Conservation (phyloP, 306 rosid genomes). For the Crotalaria pallida region DNA sequence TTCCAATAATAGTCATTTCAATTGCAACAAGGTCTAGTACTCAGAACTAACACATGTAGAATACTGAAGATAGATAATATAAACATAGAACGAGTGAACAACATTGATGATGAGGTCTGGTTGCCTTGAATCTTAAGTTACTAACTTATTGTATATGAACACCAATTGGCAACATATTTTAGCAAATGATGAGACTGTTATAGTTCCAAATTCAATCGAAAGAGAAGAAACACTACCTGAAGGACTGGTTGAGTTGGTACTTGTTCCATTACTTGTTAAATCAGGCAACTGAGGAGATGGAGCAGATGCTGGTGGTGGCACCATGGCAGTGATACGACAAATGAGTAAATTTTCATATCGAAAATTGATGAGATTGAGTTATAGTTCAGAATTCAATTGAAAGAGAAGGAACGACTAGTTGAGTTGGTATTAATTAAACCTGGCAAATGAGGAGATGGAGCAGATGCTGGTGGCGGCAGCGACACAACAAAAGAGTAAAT, state of each 20-base stretch:
- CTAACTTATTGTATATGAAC: not conserved
- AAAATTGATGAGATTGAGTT: conserved; percentile 1
- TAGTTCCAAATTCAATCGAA: not conserved
- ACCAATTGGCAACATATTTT: not conserved
- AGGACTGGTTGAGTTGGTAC: not conserved
- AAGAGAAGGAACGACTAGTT: not conserved
- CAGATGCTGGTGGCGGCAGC: not conserved
- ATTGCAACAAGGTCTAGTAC: not conserved
- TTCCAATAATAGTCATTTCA: not conserved
- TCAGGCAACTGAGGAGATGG: conserved; percentile 6
- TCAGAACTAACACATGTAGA: not conserved
- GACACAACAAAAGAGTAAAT: not conserved
- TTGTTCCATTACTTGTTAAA: not conserved
- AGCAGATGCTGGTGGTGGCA: not conserved
- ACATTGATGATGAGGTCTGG: not conserved
- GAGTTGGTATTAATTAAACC: not conserved
- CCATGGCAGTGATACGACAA: conserved; percentile 7
- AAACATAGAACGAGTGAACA: not conserved
- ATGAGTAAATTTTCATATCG: conserved; percentile 10
- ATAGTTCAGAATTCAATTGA: not conserved
- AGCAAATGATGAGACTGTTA: not conserved
- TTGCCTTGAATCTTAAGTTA: not conserved
- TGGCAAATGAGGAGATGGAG: conserved; percentile 6
- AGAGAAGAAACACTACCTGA: not conserved
- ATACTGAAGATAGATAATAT: not conserved